Evolutionary conservation across 768 basidiomycete species (phyloP).

Genomic region (Hygrocybe punicea): DNA sequence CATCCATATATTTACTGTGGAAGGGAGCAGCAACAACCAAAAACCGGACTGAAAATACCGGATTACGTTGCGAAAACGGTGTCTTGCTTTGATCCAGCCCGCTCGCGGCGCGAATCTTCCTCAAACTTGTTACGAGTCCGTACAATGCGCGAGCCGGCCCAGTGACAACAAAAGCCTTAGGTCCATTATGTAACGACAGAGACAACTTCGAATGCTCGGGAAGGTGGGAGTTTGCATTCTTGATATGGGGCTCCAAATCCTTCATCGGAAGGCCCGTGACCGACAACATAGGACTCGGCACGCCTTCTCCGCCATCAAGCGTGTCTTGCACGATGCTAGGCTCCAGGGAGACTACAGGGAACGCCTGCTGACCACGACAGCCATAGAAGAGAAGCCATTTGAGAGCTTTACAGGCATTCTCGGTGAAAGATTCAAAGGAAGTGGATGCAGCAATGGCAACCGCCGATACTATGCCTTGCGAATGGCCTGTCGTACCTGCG

Average conservation of each 20-base stretch:
- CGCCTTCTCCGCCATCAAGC: constrained; percentile 89
- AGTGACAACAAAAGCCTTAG: constrained; percentile 87
- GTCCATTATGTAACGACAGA: constrained; percentile 91
- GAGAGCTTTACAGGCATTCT: constrained; percentile 78
- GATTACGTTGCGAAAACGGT: constrained; percentile 92
- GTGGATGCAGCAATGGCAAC: constrained; percentile 79
- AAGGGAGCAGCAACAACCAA: constrained; percentile 95
- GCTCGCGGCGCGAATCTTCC: constrained; percentile 83
- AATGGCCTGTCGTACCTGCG: constrained; percentile 91
- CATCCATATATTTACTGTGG: constrained; percentile 82
- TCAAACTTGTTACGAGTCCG: constrained; percentile 85
- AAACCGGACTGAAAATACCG: constrained; percentile 89
- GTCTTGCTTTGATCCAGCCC: constrained; percentile 92
- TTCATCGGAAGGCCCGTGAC: constrained; percentile 77
- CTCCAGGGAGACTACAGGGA: constrained; percentile 88
- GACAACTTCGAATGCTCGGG: constrained; percentile 71
- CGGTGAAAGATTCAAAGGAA: constrained; percentile 67
- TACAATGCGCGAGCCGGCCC: constrained; percentile 90
- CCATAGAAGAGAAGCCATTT: constrained; percentile 93
- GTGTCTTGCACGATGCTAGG: constrained; percentile 84
- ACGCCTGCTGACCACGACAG: constrained; percentile 88
- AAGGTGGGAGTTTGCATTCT: constrained; percentile 84
- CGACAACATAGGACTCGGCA: constrained; percentile 89
- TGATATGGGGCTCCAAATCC: constrained; percentile 76
- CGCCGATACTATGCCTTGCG: constrained; percentile 96